Base-by-base conservation (phyloP, 2,329 filamentous ascomycete genomes). In the Paramyrothecium roridum region DNA sequence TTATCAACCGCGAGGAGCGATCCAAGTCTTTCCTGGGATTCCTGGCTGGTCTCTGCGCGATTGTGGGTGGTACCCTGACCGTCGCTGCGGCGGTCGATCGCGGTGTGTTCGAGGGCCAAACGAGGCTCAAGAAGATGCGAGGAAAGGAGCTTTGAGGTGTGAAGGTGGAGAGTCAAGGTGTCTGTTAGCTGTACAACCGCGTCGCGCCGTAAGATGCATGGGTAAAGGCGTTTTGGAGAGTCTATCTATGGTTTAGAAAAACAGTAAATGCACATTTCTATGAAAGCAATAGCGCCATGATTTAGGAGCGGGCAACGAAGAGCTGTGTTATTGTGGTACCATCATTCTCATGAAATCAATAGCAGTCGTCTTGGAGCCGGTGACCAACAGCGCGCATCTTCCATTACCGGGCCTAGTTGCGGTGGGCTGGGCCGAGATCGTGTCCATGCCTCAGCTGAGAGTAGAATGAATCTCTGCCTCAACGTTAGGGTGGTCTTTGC, bases 1-100 rank as follows among this genome's bases (percentile, higher is more conserved):
- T 99, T 58, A 89, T 99, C 75, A 99, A 99, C 79, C 89, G 93
- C 54, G 96, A 99, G 77, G 88, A 90, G 62, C 85, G 91, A 49
- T 80, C 87, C 57, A 98, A 98, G 80, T 89, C 89, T 4, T 96
- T 99, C 71, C 86, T 91, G 1, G 90, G 90, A 19, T 99, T 99
- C 79, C 74, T 99, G 56, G 93, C 95, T 1, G 95, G 95, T 50
- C 85, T 99, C 20, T 99, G 95, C 72, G 93, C 93, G 40, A 89
- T 98, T 58, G 87, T 99, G 52, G 95, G 95, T 58, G 95, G 95
- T 63, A 99, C 95, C 1, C 76, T 99, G 62, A 99, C 95, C 0
- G 95, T 99, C 19, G 95, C 95, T 12, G 95, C 96, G 7, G 95
- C 95, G 4, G 79, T 99, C 33, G 95, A 99, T 70, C 85, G 96